phyloP scores from a whole-genome alignment of 768 basidiomycete species.

The Suillus alpinus region DNA sequence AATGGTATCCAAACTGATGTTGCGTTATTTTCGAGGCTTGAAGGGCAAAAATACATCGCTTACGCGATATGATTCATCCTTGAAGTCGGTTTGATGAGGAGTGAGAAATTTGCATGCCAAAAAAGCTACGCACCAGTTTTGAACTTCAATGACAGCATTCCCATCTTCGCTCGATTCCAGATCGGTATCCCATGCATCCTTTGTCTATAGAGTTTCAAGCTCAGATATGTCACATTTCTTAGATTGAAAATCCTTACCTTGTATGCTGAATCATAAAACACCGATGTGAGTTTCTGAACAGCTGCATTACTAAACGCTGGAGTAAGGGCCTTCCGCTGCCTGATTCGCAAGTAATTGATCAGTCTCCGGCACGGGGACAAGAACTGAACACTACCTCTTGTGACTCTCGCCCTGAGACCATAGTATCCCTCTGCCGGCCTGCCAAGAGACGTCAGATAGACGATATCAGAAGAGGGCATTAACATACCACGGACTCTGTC shows the following conservation, averaged over 20 bases:
- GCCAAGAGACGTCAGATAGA: not conserved
- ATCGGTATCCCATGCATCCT: slow-evolving; percentile 24
- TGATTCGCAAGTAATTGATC: not conserved
- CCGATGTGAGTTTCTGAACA: slow-evolving; percentile 32
- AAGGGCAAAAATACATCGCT: not conserved
- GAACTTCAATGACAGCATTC: slow-evolving; percentile 31
- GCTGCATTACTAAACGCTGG: slow-evolving; percentile 43
- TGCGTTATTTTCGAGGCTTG: not conserved
- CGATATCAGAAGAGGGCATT: not conserved
- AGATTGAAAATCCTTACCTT: slow-evolving; percentile 20
- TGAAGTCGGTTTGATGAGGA: not conserved
- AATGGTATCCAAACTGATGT: slow-evolving; percentile 51
- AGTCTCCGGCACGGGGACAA: not conserved
- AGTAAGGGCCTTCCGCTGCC: slow-evolving; percentile 37
- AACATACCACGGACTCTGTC: slow-evolving; percentile 23
- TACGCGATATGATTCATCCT: slow-evolving; percentile 31
- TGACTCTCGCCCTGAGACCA: slow-evolving; percentile 14
- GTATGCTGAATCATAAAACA: slow-evolving; percentile 42
- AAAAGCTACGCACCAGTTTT: slow-evolving; percentile 20
- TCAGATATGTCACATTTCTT: not conserved
- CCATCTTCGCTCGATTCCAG: slow-evolving; percentile 10
- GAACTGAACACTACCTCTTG: not conserved
- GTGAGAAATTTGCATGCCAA: not conserved
- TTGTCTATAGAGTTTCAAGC: slow-evolving; percentile 13
- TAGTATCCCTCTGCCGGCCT: slow-evolving; percentile 30